Base-by-base conservation (phyloP, 495 filamentous ascomycete species). In the Aspergillus haitiensis region DNA sequence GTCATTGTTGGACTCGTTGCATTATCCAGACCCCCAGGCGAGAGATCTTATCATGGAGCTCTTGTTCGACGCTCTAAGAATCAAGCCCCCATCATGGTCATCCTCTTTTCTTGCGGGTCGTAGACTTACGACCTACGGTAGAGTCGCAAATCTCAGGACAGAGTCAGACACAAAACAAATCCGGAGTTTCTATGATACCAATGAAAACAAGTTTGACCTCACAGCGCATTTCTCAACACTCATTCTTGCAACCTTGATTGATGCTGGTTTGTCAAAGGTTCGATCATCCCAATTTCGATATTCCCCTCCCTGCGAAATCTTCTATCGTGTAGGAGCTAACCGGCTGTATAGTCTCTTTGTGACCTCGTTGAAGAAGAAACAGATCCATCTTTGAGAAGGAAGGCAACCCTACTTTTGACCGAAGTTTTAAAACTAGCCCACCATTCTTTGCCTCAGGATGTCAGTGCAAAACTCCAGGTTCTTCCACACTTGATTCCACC, bases 81-180 rank as follows among this genome's bases (percentile, higher is more conserved):
- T 98, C 69, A 97, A 96, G 67, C 86, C 92, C 18, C 94, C 94
- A 6, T 93, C 92, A 0, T 98, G 95, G 95, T 93, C 93, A 31
- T 91, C 91, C 1, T 95, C 92, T 16, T 98, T 96, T 67, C 82
- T 98, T 47, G 94, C 95, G 39, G 94, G 95, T 7, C 83, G 94
- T 62, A 80, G 95, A 55, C 82, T 98, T 36, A 98, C 94, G 13
- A 98, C 91, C 0, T 98, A 98, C 71, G 92, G 92, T 13, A 83
- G 95, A 64, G 92, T 98, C 35, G 83, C 91, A 8, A 97, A 93
- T 64, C 78, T 98, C n/a, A 90, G 88, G 59, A 76, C 86, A 2
- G 85, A 88, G 58, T 61, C 77, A 2, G 83, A 86, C 16, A 64
- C 74, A 13, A 70, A 77, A 63, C 60, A 71, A 50, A 56, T 64